These are phyloP conservation scores for Syzygium oleosum DNA, from an alignment of 345 rosid genomes.

Conservation along the genomic window DNA sequence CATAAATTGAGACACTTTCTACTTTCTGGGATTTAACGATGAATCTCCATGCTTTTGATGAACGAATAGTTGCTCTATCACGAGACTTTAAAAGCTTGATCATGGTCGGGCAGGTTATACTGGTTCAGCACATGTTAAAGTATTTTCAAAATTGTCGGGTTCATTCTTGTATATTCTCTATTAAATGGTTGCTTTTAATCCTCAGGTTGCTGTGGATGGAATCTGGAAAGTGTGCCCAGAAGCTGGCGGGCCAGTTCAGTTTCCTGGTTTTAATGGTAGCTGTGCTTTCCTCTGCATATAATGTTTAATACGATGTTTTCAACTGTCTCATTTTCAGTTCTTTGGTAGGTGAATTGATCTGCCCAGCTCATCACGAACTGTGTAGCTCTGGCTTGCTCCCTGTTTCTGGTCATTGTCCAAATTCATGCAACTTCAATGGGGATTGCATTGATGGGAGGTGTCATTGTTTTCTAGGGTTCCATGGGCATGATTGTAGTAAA, in stretches of 20 bases:
- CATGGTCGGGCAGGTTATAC: neutral
- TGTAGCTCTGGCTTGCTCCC: constrained; percentile 45
- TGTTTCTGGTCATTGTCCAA: constrained; percentile 68
- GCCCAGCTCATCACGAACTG: constrained; percentile 92
- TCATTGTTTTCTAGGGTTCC: constrained; percentile 81
- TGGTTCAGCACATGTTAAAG: neutral
- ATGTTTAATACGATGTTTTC: neutral
- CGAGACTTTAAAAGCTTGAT: neutral
- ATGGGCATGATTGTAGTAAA: constrained; percentile 77
- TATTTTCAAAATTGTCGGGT: neutral
- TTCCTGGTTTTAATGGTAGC: constrained; percentile 84
- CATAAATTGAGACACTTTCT: neutral
- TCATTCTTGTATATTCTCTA: neutral
- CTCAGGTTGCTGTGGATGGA: constrained; percentile 97
- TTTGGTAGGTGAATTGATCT: constrained; percentile 72
- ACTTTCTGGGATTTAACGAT: neutral
- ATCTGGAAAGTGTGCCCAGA: constrained; percentile 83
- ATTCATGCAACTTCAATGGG: constrained; percentile 82
- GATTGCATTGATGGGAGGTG: constrained; percentile 90
- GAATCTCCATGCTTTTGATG: neutral
- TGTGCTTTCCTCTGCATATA: neutral
- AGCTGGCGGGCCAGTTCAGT: constrained; percentile 86
- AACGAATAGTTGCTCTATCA: neutral
- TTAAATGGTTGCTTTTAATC: neutral
- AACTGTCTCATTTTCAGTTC: constrained; percentile 4